Base-by-base conservation (phyloP, 176 grass and related monocot species). In the Phyllostachys edulis region DNA sequence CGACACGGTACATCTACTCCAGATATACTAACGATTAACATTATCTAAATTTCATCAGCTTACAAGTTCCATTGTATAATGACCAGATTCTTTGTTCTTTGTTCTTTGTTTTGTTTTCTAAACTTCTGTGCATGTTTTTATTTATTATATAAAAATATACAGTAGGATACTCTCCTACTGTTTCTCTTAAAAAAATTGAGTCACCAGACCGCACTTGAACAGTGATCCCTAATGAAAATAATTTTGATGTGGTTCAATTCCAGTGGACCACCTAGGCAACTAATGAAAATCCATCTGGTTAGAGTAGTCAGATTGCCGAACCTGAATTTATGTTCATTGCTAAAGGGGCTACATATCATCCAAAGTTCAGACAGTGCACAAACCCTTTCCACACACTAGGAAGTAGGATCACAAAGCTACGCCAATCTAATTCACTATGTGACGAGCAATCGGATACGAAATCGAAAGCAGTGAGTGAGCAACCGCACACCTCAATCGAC, bases 401-500 rank as follows among this genome's bases (percentile, higher is more conserved):
- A 75, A 47, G 0, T 29, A 76, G 13, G 51, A 75, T 11, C 9
- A 83, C 13, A 73, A 41, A 62, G 16, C 18, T 9, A 71, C 10
- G 50, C 17, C 39, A 32, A 41, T 10, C 75, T 59, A 83, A 84
- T 75, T 69, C 27, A 3, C 61, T 37, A 26, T 0, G 41, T 6
- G 7, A 36, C 7, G 16, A 51, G 26, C 20, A 66, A 81, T 15
- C 7, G 36, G 17, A 67, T 10, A 63, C 18, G 42, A 23, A 72
- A 55, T 16, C 20, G 8, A 55, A 66, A 38, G 38, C 2, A 1
- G n/a, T 4, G 15, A 36, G 44, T 24, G 54, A 52, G 27, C 15
- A 78, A 12, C 14, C 13, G 41, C 75, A 0, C 21, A 87, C 89
- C 84, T 90, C 80, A 90, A 79, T 90, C 89, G 75, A 67, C 24